Percentiles rank a stretch among this genome's conserved stretches.
Evolutionary conservation across 2,329 filamentous ascomycete species (phyloP).

Genomic region (Cercospora sp.): DNA sequence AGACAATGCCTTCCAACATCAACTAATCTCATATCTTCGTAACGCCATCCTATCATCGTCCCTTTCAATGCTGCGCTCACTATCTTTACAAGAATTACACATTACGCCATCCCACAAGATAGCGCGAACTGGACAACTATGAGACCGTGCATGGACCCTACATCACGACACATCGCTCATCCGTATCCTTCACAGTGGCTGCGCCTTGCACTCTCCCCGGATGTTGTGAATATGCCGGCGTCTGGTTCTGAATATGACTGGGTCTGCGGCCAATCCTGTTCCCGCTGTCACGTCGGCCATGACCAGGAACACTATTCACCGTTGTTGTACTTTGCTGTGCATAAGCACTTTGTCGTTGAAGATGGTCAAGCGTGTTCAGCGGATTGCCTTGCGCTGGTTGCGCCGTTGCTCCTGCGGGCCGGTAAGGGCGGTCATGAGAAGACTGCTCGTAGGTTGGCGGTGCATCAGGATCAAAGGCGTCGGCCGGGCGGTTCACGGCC

Average conservation of each 20-base stretch:
- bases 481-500: conserved; percentile 35
- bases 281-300: conserved; percentile 19
- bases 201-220: conserved; percentile 26
- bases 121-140: background rate
- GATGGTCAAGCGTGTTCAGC: conserved; percentile 38
- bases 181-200: conserved; percentile 34
- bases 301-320: conserved; percentile 20
- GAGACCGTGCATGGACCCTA: conserved; percentile 30
- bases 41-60: background rate
- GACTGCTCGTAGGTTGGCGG: conserved; percentile 69
- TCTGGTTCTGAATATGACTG: conserved; percentile 24
- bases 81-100: background rate
- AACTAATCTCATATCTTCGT: background rate
- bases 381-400: conserved; percentile 37
- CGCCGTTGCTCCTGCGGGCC: conserved; percentile 37
- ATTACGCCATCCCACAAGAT: background rate
- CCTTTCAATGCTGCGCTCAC: background rate
- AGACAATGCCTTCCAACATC: background rate
- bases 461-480: conserved; percentile 53
- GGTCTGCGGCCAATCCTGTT: conserved; percentile 26
- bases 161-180: conserved; percentile 53
- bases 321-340: conserved; percentile 24
- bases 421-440: conserved; percentile 57
- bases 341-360: conserved; percentile 35
- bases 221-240: conserved; percentile 2